Evolutionary conservation across 805 yeast species (phyloP).

Genomic region (Nakazawaea ishiwadae): DNA sequence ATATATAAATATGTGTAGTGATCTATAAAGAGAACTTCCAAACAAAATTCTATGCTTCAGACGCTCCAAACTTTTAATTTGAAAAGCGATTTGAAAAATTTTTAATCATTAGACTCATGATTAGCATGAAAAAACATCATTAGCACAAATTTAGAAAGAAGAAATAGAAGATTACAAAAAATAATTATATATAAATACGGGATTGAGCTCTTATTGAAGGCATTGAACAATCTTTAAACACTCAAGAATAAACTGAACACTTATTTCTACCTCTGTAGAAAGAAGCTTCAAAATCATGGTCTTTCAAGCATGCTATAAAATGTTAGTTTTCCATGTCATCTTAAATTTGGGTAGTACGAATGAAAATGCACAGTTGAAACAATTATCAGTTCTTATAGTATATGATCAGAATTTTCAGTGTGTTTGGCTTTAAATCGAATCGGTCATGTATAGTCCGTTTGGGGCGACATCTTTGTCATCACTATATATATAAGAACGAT

Average conservation of each 20-base stretch:
- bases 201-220: too few species aligned
- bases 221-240: background rate
- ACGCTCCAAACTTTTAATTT: constrained; percentile 20
- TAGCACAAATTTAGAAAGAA: constrained; percentile 23
- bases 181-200: background rate
- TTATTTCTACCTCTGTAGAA: constrained; percentile 2
- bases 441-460: constrained; percentile 64
- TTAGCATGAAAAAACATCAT: constrained; percentile 58
- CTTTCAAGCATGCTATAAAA: background rate
- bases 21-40: background rate
- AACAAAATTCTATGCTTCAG: constrained; percentile 26
- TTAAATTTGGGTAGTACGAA: too few species aligned
- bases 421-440: constrained; percentile 63
- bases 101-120: constrained; percentile 49
- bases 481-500: constrained; percentile 16
- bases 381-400: constrained; percentile 4
- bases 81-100: constrained; percentile 26
- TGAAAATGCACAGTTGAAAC: background rate
- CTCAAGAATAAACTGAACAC: background rate
- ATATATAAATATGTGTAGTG: background rate
- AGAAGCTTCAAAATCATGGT: background rate
- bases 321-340: background rate
- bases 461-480: constrained; percentile 77
- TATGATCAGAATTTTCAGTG: constrained; percentile 57
- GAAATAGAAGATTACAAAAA: constrained; percentile 4